Base-by-base conservation (phyloP, 495 filamentous ascomycete species). In the Stereocaulon alpinum region DNA sequence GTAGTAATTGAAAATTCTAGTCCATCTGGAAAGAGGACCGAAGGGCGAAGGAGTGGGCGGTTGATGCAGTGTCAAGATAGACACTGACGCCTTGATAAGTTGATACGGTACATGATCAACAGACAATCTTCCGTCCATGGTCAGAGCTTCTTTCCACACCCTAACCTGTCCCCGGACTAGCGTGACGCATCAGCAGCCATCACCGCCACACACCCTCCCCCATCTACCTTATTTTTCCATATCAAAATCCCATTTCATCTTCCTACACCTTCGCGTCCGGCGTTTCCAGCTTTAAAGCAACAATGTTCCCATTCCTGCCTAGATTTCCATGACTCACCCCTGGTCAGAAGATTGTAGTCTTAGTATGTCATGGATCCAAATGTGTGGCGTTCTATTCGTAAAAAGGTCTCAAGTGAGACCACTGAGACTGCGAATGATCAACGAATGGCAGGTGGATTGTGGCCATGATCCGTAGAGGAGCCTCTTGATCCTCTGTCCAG, bases 361-460 rank as follows among this genome's bases (percentile, higher is more conserved):
- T 53, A 55, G 17, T 29, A 34, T 30, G 15, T 40, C 52, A 42
- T 55, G 22, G 47, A 32, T 50, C 12, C 27, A 30, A 50, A 17
- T 24, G 47, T 55, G 51, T 55, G 51, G 51, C 51, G 51, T 55
- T 55, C 24, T 22, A 55, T 30, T 55, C 37, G 51, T 55, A 55
- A 55, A 40, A 17, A 18, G 18, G 24, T 40, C 40, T 12, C 2
- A 20, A 52, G n/a, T 58, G 55, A 49, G 37, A 37, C 51, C 27
- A 48, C 40, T 56, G 53, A 56, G 54, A 51, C 29, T 32, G 12
- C 37, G 59, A 41, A 64, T 64, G 63, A 64, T 60, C 57, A 60
- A 57, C 52, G 52, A 61, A 61, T 55, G 62, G 62, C 62, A 64
- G 62, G 51, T 64, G 62, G 48, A 20, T 41, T 24, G 27, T 40